These are phyloP conservation scores for Aspergillus fischeri DNA, from an alignment of 2,329 filamentous ascomycete genomes.

Conservation along the genomic window DNA sequence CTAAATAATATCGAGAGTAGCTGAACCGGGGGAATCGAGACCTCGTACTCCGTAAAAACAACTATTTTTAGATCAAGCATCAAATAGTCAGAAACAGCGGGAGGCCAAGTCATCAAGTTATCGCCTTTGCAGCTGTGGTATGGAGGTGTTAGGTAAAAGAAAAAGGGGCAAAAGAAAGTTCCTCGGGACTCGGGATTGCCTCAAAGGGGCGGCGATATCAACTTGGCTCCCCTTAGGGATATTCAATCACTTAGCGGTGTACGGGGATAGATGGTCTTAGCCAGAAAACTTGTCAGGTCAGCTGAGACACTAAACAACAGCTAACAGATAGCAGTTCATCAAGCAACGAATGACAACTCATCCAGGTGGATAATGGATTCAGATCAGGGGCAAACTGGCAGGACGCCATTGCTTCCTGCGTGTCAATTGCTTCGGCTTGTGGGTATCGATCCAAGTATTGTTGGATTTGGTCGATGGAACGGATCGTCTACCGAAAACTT, in stretches of 20 bases:
- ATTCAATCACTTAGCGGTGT: background rate
- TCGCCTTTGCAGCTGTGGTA: background rate
- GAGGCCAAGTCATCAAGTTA: background rate
- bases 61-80: background rate
- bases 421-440: background rate
- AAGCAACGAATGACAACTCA: background rate
- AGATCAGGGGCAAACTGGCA: too few relatives aligned
- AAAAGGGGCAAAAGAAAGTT: background rate
- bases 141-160: background rate
- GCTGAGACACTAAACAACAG: background rate
- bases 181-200: background rate
- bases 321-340: background rate
- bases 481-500: background rate
- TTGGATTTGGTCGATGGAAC: background rate
- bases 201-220: background rate
- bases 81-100: background rate
- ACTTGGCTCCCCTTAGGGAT: background rate
- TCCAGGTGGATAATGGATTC: background rate
- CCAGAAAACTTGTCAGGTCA: background rate
- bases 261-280: background rate
- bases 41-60: background rate
- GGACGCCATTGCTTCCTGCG: background rate
- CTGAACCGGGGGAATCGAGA: background rate
- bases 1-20: background rate
- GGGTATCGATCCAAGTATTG: background rate